A percentile compares a stretch with the other conserved stretches of the same genome.
Conservation (phyloP, 1,284 basidiomycete genomes). For the Trichosporon coremiiforme region DNA sequence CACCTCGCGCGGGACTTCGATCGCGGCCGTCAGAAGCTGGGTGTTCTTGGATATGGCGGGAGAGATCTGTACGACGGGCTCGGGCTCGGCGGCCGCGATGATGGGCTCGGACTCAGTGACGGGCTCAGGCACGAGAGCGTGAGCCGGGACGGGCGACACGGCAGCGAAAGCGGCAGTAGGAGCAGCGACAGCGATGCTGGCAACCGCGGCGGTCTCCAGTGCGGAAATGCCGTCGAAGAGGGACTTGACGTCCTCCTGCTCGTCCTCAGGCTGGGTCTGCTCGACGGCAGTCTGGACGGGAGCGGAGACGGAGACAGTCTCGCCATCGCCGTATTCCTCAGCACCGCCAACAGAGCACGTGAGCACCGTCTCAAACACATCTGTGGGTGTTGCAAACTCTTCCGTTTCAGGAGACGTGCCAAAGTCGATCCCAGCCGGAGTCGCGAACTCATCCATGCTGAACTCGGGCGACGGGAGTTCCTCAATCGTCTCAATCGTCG, state of each 20-base stretch:
- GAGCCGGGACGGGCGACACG: background rate
- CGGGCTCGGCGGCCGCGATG: background rate
- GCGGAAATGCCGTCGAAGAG: background rate
- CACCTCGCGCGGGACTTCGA: background rate
- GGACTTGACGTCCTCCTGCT: background rate
- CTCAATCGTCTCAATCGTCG: background rate
- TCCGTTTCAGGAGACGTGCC: background rate
- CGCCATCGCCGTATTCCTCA: background rate
- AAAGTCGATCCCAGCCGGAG: background rate
- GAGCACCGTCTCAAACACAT: background rate
- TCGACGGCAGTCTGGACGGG: background rate
- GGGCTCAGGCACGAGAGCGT: background rate
- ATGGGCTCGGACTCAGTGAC: background rate
- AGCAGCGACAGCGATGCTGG: background rate
- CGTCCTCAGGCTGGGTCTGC: conserved; percentile 2
- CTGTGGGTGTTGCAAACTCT: background rate
- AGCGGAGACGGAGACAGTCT: background rate
- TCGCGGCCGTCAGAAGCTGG: background rate
- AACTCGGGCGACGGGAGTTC: background rate
- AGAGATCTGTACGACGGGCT: background rate
- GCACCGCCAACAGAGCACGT: background rate
- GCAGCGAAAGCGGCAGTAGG: background rate
- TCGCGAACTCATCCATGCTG: background rate
- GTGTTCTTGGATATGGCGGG: background rate
- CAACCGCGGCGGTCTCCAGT: background rate